Base-by-base conservation (phyloP, 176 grass and related monocot genomes). In the Eragrostis nindensis region DNA sequence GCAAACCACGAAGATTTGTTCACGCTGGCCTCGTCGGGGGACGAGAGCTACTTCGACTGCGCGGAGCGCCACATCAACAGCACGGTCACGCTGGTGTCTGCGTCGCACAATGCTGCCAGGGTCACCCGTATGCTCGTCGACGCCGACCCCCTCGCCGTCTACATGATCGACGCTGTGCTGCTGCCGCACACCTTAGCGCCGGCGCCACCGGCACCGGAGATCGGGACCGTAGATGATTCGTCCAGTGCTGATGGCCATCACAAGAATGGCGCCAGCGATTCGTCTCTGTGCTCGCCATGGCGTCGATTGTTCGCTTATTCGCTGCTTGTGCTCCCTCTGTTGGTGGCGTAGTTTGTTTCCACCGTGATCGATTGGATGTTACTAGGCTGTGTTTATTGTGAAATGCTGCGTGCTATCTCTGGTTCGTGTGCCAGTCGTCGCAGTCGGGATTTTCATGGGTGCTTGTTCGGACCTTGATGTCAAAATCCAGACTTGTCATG, bases 21-120 rank as follows among this genome's bases (percentile, higher is more conserved):
- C 74, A 94, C 91, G 21, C 40, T 90, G 8, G 85, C 88, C 41
- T 86, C 88, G 16, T 82, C 82, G 24, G 85, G 87, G 2, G 76
- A 50, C 18, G 47, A 30, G 29, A 66, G 26, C 71, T 43, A 29
- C 64, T 15, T 49, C 52, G 68, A 12, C 71, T 0, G 82, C 53
- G 53, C 55, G 32, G 86, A 78, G 32, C 73, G 49, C 54, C 32
- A 39, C 73, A 71, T 42, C 40, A 71, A 71, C 25, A 24, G 57
- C 64, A 68, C 49, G 79, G 45, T 87, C 30, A 66, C 55, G 65
- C 66, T 87, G 65, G 30, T 71, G 32, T 82, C 69, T 7, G 68
- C 73, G 56, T 14, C 49, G 65, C 38, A 8, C 17, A 72, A 59
- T 15, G 22, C 41, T 22, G 79, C 79, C 30, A 45, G 21, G 52